Percentiles rank a stretch among this genome's conserved stretches.
Evolutionary conservation across 2,329 filamentous ascomycete species (phyloP).

Genomic region (Microascus cirrosus): DNA sequence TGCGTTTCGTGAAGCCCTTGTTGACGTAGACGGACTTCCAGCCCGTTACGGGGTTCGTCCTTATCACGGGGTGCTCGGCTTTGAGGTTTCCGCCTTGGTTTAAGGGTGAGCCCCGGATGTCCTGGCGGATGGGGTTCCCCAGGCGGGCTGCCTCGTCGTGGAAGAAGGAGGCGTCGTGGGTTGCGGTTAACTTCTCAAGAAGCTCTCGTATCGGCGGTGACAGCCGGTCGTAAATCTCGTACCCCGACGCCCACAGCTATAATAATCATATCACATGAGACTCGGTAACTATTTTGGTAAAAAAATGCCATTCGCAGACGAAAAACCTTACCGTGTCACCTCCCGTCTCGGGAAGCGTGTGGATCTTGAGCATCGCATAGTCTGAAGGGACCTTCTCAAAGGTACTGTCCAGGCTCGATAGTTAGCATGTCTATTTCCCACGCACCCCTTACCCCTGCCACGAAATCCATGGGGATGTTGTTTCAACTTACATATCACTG

Average conservation of each 20-base stretch:
- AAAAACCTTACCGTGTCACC: conserved; percentile 24
- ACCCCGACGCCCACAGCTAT: conserved; percentile 55
- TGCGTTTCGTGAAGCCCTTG: conserved; percentile 38
- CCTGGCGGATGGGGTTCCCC: conserved; percentile 31
- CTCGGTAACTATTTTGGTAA: too few species aligned
- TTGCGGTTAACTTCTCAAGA: conserved; percentile 46
- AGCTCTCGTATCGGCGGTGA: conserved; percentile 44
- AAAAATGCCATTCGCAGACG: neutral
- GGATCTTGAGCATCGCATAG: conserved; percentile 46
- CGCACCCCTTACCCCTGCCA: neutral
- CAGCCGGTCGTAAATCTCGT: conserved; percentile 55
- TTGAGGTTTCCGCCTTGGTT: conserved; percentile 41
- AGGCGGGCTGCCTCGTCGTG: conserved; percentile 34
- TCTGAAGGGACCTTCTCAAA: conserved; percentile 55
- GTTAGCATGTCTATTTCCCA: neutral
- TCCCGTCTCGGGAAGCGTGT: conserved; percentile 40
- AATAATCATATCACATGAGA: too few species aligned
- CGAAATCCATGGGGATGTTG: neutral
- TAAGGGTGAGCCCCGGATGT: conserved; percentile 39
- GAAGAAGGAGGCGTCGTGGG: conserved; percentile 37
- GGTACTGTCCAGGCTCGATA: conserved; percentile 15
- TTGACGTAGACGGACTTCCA: conserved; percentile 45
- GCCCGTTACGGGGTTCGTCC: conserved; percentile 49
- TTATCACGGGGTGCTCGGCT: conserved; percentile 40
- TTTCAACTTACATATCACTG: conserved; percentile 38